Conservation (phyloP, 345 rosid genomes). For the Capsella bursapastoris region DNA sequence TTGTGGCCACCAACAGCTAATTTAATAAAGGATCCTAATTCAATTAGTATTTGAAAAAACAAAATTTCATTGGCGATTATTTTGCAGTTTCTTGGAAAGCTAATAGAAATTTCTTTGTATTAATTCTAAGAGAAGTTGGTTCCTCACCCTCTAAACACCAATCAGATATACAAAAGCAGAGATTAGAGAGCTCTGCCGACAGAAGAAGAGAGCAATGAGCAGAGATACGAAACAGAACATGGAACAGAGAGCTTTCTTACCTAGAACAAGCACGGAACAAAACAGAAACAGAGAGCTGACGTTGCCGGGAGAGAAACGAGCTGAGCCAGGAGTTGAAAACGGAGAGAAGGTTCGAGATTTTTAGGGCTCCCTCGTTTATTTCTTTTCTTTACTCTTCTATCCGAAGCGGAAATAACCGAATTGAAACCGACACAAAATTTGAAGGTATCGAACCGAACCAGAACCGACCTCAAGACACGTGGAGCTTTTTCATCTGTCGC, state of each 20-base stretch:
- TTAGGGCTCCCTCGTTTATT: slow-evolving; percentile 2
- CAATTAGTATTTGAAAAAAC: slow-evolving; percentile 8
- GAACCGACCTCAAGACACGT: no score
- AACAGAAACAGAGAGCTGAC: slow-evolving; percentile 3
- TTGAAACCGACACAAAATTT: no score
- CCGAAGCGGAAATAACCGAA: no score
- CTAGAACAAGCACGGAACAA: background rate
- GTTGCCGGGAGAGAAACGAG: slow-evolving; percentile 11
- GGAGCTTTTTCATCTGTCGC: no score
- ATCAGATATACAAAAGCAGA: slow-evolving; percentile 14
- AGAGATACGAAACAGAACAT: background rate
- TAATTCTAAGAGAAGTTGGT: slow-evolving; percentile 8
- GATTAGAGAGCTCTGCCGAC: background rate
- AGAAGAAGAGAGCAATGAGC: background rate
- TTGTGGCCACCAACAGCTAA: slow-evolving; percentile 3
- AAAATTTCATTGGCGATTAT: background rate
- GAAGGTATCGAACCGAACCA: no score
- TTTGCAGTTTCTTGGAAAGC: background rate
- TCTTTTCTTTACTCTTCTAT: no score
- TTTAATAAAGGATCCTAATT: background rate
- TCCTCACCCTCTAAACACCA: slow-evolving; percentile 1
- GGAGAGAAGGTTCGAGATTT: slow-evolving; percentile 10
- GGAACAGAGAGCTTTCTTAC: slow-evolving; percentile 24
- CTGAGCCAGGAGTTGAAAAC: background rate
- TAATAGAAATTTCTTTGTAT: background rate